Conservation (phyloP, 2,329 filamentous ascomycete genomes). For the Pseudogymnoascus sp. region DNA sequence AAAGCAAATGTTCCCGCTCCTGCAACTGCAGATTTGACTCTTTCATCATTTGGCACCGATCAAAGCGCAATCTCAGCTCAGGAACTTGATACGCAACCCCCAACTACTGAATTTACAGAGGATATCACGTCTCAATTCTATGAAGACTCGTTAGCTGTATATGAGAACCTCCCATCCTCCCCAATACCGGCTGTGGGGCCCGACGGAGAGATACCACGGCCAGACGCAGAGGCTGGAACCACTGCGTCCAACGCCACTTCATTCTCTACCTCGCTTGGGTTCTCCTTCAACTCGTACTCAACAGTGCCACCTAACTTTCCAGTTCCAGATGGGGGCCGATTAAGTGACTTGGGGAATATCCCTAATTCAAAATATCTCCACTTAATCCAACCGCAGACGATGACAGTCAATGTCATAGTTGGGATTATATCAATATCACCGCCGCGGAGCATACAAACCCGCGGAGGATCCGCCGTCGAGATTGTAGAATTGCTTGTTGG, state of each 20-base stretch:
- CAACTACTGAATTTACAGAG: constrained; percentile 18
- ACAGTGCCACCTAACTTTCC: constrained; percentile 5
- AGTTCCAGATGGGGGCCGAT: constrained; percentile 26
- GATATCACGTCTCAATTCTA: constrained; percentile 57
- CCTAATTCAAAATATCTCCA: constrained; percentile 58
- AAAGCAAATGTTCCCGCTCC: constrained; percentile 39
- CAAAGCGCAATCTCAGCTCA: constrained; percentile 18
- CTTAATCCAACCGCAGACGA: constrained; percentile 67
- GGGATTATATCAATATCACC: constrained; percentile 66
- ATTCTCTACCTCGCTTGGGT: neutral
- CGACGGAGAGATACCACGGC: neutral
- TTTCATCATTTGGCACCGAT: neutral
- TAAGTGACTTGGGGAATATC: constrained; percentile 61
- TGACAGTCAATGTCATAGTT: constrained; percentile 74
- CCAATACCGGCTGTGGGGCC: constrained; percentile 35
- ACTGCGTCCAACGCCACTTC: constrained; percentile 34
- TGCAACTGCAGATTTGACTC: constrained; percentile 36
- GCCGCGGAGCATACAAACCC: constrained; percentile 59
- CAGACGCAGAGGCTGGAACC: constrained; percentile 21
- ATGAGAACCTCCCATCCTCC: constrained; percentile 58
- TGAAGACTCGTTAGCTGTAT: constrained; percentile 65
- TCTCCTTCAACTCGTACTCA: constrained; percentile 26
- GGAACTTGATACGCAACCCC: constrained; percentile 13
- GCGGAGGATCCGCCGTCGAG: constrained; percentile 52
- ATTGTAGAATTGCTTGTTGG: constrained; percentile 73